These are phyloP conservation scores for Cymbopogon flexuosus DNA, from an alignment of 202 grass and related monocot genomes.

Conservation along the genomic window DNA sequence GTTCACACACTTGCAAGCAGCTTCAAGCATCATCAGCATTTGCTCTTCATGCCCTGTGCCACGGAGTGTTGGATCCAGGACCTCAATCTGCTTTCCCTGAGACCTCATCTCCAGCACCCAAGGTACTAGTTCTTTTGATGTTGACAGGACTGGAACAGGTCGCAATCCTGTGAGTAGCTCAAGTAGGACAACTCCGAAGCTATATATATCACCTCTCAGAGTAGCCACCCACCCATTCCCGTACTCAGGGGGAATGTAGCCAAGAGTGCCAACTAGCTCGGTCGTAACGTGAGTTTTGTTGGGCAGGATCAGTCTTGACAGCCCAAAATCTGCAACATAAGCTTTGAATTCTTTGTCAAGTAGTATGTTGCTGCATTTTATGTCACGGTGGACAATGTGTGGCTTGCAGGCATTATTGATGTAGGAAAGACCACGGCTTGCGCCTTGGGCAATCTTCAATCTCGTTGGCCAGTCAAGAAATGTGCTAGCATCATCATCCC, in stretches of 20 bases:
- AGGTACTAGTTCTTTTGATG: constrained; percentile 52
- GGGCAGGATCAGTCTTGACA: constrained; percentile 57
- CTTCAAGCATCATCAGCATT: constrained; percentile 60
- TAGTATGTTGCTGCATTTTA: constrained; percentile 89
- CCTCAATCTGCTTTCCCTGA: constrained; percentile 26
- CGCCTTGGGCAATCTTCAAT: constrained; percentile 56
- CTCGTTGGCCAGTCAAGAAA: constrained; percentile 59
- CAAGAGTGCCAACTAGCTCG: constrained; percentile 61
- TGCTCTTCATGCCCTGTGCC: constrained; percentile 43
- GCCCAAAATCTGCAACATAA: constrained; percentile 68
- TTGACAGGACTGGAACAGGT: constrained; percentile 43
- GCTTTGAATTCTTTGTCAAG: constrained; percentile 63
- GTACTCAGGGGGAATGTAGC: constrained; percentile 82
- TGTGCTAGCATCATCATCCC: constrained; percentile 29
- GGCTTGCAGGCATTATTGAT: constrained; percentile 63
- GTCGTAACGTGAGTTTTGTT: constrained; percentile 72
- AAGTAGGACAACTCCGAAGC: constrained; percentile 70
- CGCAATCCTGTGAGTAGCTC: constrained; percentile 59
- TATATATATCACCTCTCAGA: constrained; percentile 63
- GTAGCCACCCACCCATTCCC: constrained; percentile 48
- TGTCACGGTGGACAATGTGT: constrained; percentile 71
- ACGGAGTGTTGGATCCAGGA: constrained; percentile 44
- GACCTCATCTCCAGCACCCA: constrained; percentile 51
- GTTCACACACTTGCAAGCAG: constrained; percentile 59
- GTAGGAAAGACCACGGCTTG: constrained; percentile 53